Percentiles rank a stretch among this genome's conserved stretches.
These are phyloP conservation scores for Fraxinus pennsylvanica DNA, from an alignment of 257 asterid species.

Conservation along the genomic window DNA sequence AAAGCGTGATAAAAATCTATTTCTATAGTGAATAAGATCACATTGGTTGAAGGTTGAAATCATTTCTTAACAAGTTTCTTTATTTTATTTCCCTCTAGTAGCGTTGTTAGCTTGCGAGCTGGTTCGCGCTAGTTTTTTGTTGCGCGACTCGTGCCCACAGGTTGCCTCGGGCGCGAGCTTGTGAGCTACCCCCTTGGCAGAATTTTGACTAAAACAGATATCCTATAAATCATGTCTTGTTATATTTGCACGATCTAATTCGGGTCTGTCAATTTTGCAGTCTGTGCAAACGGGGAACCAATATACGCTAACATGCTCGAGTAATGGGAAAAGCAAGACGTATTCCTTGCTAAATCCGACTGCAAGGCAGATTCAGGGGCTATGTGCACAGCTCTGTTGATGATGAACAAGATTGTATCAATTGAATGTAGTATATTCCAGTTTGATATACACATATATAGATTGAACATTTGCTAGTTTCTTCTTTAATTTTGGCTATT, in stretches of 20 bases:
- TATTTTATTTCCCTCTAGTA: too few species aligned
- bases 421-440: neutral
- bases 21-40: neutral
- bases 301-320: slow-evolving; percentile 66
- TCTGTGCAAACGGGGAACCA: slow-evolving; percentile 68
- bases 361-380: slow-evolving; percentile 64
- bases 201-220: neutral
- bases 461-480: neutral
- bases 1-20: neutral
- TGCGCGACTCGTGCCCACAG: too few species aligned
- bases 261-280: slow-evolving; percentile 40
- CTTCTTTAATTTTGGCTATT: neutral
- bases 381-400: slow-evolving; percentile 74
- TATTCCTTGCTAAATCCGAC: slow-evolving; percentile 52
- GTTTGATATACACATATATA: slow-evolving; percentile 10
- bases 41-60: neutral
- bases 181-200: neutral
- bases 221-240: neutral
- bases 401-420: slow-evolving; percentile 28
- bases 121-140: too few species aligned
- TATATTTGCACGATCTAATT: neutral
- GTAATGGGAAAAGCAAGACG: slow-evolving; percentile 50
- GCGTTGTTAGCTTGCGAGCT: too few species aligned
- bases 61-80: neutral
- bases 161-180: too few species aligned